phyloP scores from a whole-genome alignment of 139 green algal genomes.

The Chlorella ohadii region DNA sequence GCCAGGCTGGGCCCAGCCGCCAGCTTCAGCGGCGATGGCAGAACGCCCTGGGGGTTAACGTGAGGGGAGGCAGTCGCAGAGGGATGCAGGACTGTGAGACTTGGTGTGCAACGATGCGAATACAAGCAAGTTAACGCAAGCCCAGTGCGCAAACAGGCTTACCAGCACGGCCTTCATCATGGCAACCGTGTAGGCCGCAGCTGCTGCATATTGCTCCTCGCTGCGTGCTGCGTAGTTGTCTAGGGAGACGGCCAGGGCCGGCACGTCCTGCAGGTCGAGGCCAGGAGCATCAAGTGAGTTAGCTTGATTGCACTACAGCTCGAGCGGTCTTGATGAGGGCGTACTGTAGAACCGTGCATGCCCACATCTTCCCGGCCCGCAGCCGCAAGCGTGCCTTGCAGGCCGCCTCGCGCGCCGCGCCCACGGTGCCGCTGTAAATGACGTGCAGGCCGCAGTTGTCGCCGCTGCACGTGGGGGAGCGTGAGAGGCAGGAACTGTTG shows the following conservation, averaged over 20 bases:
- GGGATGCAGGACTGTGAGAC: too few relatives aligned
- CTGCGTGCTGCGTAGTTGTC: conserved; percentile 67
- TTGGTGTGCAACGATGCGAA: too few relatives aligned
- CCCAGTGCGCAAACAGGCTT: too few relatives aligned
- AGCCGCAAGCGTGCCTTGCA: conserved; percentile 66
- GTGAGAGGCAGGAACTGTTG: too few relatives aligned
- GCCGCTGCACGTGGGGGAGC: conserved; percentile 27
- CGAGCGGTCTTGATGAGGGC: too few relatives aligned
- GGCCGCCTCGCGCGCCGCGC: conserved; percentile 74
- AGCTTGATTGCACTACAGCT: too few relatives aligned
- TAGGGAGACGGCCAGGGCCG: conserved; percentile 72
- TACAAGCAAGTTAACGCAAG: too few relatives aligned
- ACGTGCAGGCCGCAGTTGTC: conserved; percentile 87
- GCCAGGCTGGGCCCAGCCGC: neutral
- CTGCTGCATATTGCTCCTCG: conserved; percentile 59
- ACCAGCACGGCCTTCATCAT: conserved; percentile 53
- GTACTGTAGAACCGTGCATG: too few relatives aligned
- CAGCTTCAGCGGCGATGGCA: conserved; percentile 16
- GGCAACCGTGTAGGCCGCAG: conserved; percentile 42
- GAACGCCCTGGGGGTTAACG: conserved; percentile 43
- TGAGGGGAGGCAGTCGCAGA: too few relatives aligned
- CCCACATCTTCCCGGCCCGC: too few relatives aligned
- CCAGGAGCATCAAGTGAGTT: too few relatives aligned
- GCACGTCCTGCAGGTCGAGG: conserved; percentile 57
- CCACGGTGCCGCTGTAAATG: conserved; percentile 82